A percentile compares a stretch with the other conserved stretches of the same genome.
Conservation (phyloP, 108 stramenopile species). For the Skeletonema marinoi region DNA sequence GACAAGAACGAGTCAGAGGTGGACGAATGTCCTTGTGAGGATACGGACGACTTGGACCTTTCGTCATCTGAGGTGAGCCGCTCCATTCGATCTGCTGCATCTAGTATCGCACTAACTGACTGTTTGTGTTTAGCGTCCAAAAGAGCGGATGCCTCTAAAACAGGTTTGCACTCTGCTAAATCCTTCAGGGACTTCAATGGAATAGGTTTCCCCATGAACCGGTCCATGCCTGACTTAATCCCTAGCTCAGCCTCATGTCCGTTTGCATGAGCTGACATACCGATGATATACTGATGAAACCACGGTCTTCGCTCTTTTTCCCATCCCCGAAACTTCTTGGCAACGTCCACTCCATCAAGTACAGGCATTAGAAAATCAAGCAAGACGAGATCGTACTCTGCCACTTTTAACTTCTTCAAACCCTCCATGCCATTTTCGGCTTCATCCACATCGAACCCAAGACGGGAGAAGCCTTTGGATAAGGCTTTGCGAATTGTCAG, state of each 20-base stretch:
- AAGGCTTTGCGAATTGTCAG: slow-evolving; percentile 69
- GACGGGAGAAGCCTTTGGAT: slow-evolving; percentile 51
- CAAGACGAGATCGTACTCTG: slow-evolving; percentile 65
- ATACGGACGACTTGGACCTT: slow-evolving; percentile 4
- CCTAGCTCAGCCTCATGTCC: slow-evolving; percentile 60
- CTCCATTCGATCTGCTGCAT: slow-evolving; percentile 1
- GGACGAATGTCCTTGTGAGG: background rate
- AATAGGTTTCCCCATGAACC: slow-evolving; percentile 64
- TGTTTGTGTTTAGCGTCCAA: slow-evolving; percentile 11
- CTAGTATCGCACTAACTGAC: slow-evolving; percentile 7
- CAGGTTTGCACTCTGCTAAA: slow-evolving; percentile 35
- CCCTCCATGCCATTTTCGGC: slow-evolving; percentile 81
- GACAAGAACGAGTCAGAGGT: background rate
- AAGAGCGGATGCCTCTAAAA: slow-evolving; percentile 6
- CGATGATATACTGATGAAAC: slow-evolving; percentile 64
- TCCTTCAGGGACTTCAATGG: slow-evolving; percentile 62
- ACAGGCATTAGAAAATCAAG: slow-evolving; percentile 88
- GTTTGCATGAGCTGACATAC: slow-evolving; percentile 70
- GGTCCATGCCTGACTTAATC: slow-evolving; percentile 69
- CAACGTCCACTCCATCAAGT: slow-evolving; percentile 83
- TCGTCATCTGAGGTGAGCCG: slow-evolving; percentile 20
- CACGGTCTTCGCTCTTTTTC: slow-evolving; percentile 52
- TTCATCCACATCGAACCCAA: slow-evolving; percentile 61
- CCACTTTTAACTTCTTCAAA: slow-evolving; percentile 49
- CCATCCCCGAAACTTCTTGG: slow-evolving; percentile 70